Percentiles rank a stretch among this genome's conserved stretches.
These are phyloP conservation scores for Echites panduratus DNA, from an alignment of 257 asterid species.

Conservation along the genomic window DNA sequence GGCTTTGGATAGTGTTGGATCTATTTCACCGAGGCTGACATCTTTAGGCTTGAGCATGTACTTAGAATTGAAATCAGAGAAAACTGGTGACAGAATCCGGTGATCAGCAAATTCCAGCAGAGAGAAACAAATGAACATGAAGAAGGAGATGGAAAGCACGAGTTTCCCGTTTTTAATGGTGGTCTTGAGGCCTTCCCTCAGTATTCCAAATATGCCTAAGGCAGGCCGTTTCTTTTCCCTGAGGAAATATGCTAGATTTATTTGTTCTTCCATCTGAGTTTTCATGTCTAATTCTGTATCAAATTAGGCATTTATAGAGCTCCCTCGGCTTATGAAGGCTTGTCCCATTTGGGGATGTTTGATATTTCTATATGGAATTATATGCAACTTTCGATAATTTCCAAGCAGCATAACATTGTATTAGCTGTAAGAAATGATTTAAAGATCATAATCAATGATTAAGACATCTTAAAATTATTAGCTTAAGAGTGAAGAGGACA, in stretches of 20 bases:
- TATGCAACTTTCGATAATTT: neutral
- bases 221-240: constrained; percentile 5
- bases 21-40: neutral
- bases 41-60: neutral
- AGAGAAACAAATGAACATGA: constrained; percentile 3
- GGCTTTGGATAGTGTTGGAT: neutral
- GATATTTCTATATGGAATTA: neutral
- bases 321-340: neutral
- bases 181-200: constrained; percentile 6
- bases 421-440: neutral
- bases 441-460: neutral
- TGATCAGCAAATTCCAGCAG: neutral
- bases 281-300: neutral
- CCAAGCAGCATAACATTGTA: neutral
- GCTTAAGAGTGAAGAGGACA: too few species aligned
- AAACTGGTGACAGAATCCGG: neutral
- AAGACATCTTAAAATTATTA: neutral
- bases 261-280: constrained; percentile 10
- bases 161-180: constrained; percentile 7
- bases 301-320: neutral
- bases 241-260: neutral
- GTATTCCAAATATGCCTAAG: constrained; percentile 13
- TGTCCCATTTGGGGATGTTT: neutral
- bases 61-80: neutral
- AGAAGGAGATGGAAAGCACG: constrained; percentile 3